Conservation (phyloP, 2,329 filamentous ascomycete genomes). For the Claviceps capensis region DNA sequence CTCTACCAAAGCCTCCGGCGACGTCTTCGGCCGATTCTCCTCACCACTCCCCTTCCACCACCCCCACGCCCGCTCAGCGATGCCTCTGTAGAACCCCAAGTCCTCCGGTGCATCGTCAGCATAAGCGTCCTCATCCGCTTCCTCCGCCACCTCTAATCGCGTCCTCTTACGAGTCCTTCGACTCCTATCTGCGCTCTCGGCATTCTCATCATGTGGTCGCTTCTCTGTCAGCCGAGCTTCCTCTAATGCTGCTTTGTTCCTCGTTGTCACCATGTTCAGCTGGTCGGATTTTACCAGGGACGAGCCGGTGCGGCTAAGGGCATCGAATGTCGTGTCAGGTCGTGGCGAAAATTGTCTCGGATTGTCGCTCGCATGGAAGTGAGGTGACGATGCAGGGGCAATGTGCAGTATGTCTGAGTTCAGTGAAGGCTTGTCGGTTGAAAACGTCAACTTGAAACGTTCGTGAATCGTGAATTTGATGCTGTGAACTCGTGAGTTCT, state of each 20-base stretch:
- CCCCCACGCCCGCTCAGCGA: neutral
- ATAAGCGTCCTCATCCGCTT: neutral
- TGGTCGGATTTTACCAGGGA: neutral
- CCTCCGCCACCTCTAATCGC: neutral
- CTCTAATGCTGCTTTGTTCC: neutral
- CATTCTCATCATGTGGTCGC: neutral
- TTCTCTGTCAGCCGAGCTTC: neutral
- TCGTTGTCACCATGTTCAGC: slow-evolving; percentile 3
- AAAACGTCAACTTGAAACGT: neutral
- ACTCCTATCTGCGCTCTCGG: neutral
- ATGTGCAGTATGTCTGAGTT: no score
- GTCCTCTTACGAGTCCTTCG: neutral
- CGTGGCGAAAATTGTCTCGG: neutral
- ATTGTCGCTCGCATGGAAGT: no score
- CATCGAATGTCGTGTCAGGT: neutral
- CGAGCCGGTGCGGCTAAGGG: neutral
- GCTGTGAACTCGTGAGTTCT: no score
- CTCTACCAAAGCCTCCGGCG: no score
- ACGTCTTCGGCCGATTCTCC: no score
- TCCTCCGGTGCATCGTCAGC: neutral
- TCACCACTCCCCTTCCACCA: neutral
- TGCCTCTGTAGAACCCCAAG: neutral
- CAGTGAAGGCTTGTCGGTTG: neutral
- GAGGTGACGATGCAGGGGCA: no score
- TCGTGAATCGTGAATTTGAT: no score